Evolutionary conservation across 2,329 filamentous ascomycete species (phyloP), one percentile per base, ranked within the genome.

Genomic region (Delphinella strobiligena): DNA sequence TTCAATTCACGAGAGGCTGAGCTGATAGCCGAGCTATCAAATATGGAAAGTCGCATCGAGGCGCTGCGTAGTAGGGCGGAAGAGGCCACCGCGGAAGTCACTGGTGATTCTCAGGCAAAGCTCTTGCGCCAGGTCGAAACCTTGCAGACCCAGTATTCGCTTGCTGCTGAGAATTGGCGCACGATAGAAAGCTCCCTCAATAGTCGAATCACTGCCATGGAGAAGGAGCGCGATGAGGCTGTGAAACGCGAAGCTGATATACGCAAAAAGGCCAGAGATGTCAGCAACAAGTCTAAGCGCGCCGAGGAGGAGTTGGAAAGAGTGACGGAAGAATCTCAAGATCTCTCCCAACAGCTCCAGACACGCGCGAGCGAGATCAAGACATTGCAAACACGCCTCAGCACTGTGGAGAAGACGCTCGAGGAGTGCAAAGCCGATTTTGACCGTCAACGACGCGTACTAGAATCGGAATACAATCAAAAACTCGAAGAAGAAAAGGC

Each of bases 151-250:
- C 93, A 98, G 58, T 94, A 98, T 61, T 79, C 87, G 1, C 79
- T 93, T 40, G 91, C 91, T 1, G 91, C 85, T 49, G 86, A 93
- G 54, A 98, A 98, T 52, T 98, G 93, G 91, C 88, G 95, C 55
- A 85, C 87, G 1, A 93, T 98, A 45, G 89, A 98, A 60, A 76
- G 82, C 8, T 93, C 84, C 2, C 63, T 98, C 22, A 73, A 89
- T 37, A 77, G 84, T 16, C 76, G 88, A 42, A 72, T 91, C 9
- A 72, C 79, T 3, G 80, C 68, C 36, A 67, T 96, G 8, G 91
- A 98, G 58, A 91, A 82, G 55, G 93, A 98, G 59, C 77, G 85
- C 41, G 88, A 96, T 54, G 91, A 98, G 53, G 75, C 84, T 7
- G 71, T 78, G 36, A 79, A 79, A 49, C 78, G 85, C 43, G 91